Conservation (phyloP, 495 filamentous ascomycete genomes). For the Xylaria sp. region DNA sequence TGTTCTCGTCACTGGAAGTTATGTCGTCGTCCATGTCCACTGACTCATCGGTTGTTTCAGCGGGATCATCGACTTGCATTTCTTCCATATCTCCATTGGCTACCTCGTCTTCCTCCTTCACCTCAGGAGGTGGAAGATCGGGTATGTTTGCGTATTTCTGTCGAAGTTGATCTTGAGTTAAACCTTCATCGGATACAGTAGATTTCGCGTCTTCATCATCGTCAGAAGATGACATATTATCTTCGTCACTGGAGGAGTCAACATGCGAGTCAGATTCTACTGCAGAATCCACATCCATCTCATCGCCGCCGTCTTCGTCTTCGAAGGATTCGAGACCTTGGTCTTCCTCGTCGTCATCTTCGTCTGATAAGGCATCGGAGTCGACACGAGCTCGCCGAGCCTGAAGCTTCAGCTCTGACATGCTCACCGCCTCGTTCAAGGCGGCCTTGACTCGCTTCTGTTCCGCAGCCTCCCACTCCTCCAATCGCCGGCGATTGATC, state of each 20-base stretch:
- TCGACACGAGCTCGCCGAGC: constrained; percentile 54
- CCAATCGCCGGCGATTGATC: constrained; percentile 73
- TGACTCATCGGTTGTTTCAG: constrained; percentile 78
- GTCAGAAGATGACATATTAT: constrained; percentile 75
- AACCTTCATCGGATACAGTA: constrained; percentile 69
- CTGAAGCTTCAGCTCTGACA: constrained; percentile 65
- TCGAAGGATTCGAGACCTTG: constrained; percentile 55
- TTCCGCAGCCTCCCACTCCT: constrained; percentile 85
- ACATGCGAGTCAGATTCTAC: constrained; percentile 64
- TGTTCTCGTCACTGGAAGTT: constrained; percentile 69
- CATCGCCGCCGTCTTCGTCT: constrained; percentile 59
- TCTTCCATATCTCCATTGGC: constrained; percentile 43
- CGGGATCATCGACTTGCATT: constrained; percentile 65
- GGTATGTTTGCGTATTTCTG: constrained; percentile 80
- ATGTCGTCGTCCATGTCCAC: constrained; percentile 90
- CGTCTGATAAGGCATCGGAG: constrained; percentile 61
- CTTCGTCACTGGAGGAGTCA: constrained; percentile 49
- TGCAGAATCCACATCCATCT: constrained; percentile 61
- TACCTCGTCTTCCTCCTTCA: constrained; percentile 16
- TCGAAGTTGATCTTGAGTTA: constrained; percentile 80
- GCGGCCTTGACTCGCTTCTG: constrained; percentile 81
- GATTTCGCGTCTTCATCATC: constrained; percentile 66
- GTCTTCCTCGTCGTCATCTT: constrained; percentile 53
- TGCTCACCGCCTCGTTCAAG: constrained; percentile 81
- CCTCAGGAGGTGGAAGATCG: constrained; percentile 34